Base-by-base conservation (phyloP, 257 asterid species). In the Rubia yunnanensis region DNA sequence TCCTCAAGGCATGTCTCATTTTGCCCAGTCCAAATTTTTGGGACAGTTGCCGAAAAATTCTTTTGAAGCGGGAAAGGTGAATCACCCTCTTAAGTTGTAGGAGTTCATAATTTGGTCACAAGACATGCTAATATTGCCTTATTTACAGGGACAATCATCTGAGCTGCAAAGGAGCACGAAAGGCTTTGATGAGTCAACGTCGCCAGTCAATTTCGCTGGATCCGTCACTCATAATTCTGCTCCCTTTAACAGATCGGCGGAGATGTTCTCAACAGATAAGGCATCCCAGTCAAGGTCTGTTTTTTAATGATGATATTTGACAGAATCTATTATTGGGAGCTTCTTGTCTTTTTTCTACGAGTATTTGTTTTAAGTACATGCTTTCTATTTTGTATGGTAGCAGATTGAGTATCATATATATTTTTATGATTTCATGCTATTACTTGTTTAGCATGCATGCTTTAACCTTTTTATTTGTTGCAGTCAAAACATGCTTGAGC, bases 401-500 rank as follows among this genome's bases (percentile, higher is more conserved):
- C 13, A 8, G 18, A n/a, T 10, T 49, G 28, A 5, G 30, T 46
- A n/a, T 18, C 36, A 28, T 6, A 13, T 18, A 11, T 11, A 5
- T 28, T 22, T 28, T n/a, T n/a, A n/a, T n/a, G n/a, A n/a, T n/a
- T n/a, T n/a, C n/a, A n/a, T n/a, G 31, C 27, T 32, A 22, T 56
- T 22, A 31, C 54, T 24, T 11, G 24, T 39, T 20, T 65, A 39
- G 18, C 64, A 69, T 69, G 20, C n/a, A 36, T 65, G 61, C 30
- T 39, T 60, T 61, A 59, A 72, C 22, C 68, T n/a, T 61, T 35
- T 73, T 59, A 60, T 8, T 75, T 75, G 18, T 72, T 75, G 72
- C 75, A 88, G 96, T 73, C 94, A 82, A 80, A 88, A 88, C 83
- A 91, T 91, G 98, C 83, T 88, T 78, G 95, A 88, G 73, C 96